Conservation (phyloP, 768 basidiomycete species). For the Suillus brevipes region DNA sequence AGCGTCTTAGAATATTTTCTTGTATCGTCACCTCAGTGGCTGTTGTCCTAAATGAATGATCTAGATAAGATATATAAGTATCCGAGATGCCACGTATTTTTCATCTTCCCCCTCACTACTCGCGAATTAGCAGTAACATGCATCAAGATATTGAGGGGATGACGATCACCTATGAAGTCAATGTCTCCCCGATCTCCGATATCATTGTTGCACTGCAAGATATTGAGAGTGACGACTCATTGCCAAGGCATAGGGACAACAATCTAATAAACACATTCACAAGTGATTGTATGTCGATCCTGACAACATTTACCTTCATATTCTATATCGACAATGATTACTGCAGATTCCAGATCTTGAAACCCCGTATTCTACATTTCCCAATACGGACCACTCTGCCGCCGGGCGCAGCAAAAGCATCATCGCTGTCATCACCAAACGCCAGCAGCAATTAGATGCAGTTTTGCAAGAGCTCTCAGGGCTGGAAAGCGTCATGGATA, state of each 20-base stretch:
- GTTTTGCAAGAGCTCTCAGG: not conserved
- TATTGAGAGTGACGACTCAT: not conserved
- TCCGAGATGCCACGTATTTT: too few relatives aligned
- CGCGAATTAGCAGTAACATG: not conserved
- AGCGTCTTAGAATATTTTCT: too few relatives aligned
- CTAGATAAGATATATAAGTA: too few relatives aligned
- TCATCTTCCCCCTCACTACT: too few relatives aligned
- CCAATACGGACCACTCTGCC: not conserved
- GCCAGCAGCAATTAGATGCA: not conserved
- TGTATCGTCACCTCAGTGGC: too few relatives aligned
- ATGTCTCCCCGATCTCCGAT: not conserved
- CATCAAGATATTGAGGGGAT: not conserved
- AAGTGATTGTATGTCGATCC: not conserved
- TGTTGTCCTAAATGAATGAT: too few relatives aligned
- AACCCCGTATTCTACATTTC: not conserved
- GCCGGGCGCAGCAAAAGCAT: not conserved
- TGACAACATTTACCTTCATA: too few relatives aligned
- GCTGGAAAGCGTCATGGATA: not conserved
- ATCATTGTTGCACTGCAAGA: not conserved
- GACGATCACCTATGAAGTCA: not conserved
- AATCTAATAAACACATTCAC: not conserved
- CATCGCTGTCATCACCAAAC: not conserved
- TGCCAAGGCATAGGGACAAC: not conserved
- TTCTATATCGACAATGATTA: not conserved
- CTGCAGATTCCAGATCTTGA: not conserved